A percentile compares a stretch with the other conserved stretches of the same genome.
These are phyloP conservation scores for Urtica urens DNA, from an alignment of 306 rosid species.

Conservation along the genomic window DNA sequence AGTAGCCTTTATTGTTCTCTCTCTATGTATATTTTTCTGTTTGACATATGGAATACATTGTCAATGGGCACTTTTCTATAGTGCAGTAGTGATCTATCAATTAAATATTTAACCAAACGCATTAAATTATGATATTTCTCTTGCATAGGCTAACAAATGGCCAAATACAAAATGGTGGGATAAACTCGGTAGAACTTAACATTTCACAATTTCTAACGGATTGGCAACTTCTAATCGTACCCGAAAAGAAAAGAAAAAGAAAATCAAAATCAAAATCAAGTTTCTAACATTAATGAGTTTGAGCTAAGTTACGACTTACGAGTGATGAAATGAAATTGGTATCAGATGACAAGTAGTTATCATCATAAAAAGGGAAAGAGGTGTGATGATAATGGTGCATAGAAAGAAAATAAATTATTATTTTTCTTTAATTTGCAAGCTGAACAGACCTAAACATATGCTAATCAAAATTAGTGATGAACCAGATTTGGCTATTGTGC, in stretches of 20 bases:
- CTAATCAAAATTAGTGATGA: neutral
- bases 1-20: constrained; percentile 1
- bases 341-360: neutral
- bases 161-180: too few species aligned
- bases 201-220: too few species aligned
- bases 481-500: constrained; percentile 6
- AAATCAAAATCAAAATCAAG: neutral
- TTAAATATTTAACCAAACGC: too few species aligned
- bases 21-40: too few species aligned
- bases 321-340: neutral
- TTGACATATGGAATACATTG: neutral
- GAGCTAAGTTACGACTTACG: neutral
- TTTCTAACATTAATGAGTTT: neutral
- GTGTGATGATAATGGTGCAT: neutral
- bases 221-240: too few species aligned
- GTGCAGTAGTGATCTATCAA: too few species aligned
- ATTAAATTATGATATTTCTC: too few species aligned
- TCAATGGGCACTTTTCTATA: neutral
- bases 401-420: neutral
- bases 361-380: constrained; percentile 1
- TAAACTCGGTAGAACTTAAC: too few species aligned
- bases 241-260: too few species aligned
- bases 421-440: neutral
- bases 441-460: constrained; percentile 3
- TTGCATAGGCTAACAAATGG: too few species aligned